Percentiles rank a stretch among this genome's conserved stretches.
Conservation (phyloP, 2,329 filamentous ascomycete species). For the Ophiostoma ulmi region DNA sequence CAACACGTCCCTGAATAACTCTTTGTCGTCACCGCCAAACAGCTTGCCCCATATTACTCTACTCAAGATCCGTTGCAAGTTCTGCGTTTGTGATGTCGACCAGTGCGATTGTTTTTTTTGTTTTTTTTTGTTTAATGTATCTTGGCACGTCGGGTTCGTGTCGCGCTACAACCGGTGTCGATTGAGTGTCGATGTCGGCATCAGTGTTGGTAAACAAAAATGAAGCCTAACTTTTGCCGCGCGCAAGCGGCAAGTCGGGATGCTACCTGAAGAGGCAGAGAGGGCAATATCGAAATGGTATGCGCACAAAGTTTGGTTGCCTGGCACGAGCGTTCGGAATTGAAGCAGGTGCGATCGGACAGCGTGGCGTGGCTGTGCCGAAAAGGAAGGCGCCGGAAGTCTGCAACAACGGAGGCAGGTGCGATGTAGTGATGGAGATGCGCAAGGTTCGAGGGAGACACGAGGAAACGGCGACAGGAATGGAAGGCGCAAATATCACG, state of each 20-base stretch:
- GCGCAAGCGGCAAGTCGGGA: not conserved
- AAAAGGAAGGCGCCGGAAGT: not conserved
- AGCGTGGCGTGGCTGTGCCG: not conserved
- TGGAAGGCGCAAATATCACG: slow-evolving; percentile 7
- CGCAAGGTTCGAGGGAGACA: slow-evolving; percentile 5
- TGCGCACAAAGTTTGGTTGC: not conserved
- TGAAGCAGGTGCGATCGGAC: slow-evolving; percentile 1
- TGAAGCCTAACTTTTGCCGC: not conserved
- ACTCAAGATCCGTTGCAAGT: not conserved
- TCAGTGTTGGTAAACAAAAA: not conserved
- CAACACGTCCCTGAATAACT: slow-evolving; percentile 15
- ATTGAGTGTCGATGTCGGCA: too few species aligned
- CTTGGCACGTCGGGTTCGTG: not conserved
- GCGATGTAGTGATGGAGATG: not conserved
- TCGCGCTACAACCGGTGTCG: not conserved
- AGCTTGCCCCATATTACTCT: slow-evolving; percentile 1
- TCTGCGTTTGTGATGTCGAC: not conserved
- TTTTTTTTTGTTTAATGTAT: not conserved
- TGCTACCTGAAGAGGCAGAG: not conserved
- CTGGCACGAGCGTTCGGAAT: not conserved
- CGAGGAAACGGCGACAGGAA: not conserved
- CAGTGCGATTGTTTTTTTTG: not conserved
- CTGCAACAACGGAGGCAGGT: slow-evolving; percentile 10
- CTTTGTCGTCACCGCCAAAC: slow-evolving; percentile 21
- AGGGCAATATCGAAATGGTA: not conserved